Evolutionary conservation across 73 alveolate species (phyloP).

Genomic region (Paramecium octaurelia): DNA sequence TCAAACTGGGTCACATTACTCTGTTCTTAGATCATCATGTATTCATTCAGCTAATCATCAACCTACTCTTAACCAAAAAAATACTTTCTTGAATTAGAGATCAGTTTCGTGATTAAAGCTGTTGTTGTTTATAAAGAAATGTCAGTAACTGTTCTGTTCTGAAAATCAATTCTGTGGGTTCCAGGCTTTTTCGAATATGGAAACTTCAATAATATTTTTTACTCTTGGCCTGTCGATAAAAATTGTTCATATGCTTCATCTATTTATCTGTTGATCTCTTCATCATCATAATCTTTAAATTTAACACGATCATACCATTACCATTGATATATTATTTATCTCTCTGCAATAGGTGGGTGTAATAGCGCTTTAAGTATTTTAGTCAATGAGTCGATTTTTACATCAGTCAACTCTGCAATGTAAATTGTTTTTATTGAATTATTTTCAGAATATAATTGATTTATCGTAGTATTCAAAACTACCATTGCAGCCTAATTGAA

Average conservation of each 20-base stretch:
- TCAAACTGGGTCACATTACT: neutral
- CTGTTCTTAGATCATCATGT: neutral
- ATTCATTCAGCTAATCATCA: conserved; percentile 14
- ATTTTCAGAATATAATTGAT: neutral
- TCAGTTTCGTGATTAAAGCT: neutral
- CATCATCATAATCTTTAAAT: conserved; percentile 27
- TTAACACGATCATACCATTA: neutral
- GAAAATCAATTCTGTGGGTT: neutral
- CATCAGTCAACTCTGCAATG: neutral
- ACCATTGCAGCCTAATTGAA: neutral
- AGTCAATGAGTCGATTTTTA: neutral
- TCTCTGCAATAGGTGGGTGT: neutral
- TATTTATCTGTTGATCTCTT: neutral
- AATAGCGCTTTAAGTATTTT: neutral
- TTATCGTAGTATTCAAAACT: neutral
- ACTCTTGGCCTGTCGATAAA: neutral
- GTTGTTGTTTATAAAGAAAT: neutral
- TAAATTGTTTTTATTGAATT: neutral
- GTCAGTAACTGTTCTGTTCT: neutral
- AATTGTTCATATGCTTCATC: conserved; percentile 23
- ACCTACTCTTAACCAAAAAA: neutral
- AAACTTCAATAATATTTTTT: neutral
- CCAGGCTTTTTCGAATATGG: conserved; percentile 28
- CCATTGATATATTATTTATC: conserved; percentile 30
- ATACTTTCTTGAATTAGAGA: neutral